These are phyloP conservation scores for Raphanus raphanistrum DNA, from an alignment of 345 rosid species.

Conservation along the genomic window DNA sequence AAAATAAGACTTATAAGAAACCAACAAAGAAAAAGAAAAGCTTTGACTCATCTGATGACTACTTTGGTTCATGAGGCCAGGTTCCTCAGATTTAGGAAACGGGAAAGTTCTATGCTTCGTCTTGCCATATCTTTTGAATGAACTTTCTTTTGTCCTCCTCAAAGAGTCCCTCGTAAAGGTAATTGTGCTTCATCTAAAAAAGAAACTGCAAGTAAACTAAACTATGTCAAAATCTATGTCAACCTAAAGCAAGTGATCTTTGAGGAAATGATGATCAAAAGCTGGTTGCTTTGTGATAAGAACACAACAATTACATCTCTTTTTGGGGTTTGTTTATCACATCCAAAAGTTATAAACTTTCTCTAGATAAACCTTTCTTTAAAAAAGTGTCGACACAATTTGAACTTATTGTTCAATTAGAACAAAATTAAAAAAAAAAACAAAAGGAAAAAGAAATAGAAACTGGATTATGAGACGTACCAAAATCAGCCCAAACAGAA, in stretches of 20 bases:
- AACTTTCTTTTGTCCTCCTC: constrained; percentile 50
- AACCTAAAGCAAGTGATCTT: constrained; percentile 98
- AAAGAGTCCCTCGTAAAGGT: constrained; percentile 82
- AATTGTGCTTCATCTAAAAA: constrained; percentile 53
- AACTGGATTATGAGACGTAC: constrained; percentile 16
- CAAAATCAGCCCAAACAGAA: constrained; percentile 20
- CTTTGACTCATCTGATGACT: constrained; percentile 71
- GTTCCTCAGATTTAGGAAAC: constrained; percentile 74
- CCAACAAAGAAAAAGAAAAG: background rate
- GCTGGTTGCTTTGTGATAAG: constrained; percentile 83
- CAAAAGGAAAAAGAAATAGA: constrained; percentile 20
- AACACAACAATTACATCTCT: constrained; percentile 82
- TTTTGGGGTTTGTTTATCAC: constrained; percentile 60
- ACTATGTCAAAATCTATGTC: background rate
- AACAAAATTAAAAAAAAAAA: background rate
- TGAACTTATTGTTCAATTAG: constrained; percentile 11
- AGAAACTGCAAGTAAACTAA: background rate
- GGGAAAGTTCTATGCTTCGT: constrained; percentile 46
- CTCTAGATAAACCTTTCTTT: too few species aligned
- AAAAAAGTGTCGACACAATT: background rate
- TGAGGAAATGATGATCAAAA: constrained; percentile 90
- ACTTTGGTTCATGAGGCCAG: constrained; percentile 72
- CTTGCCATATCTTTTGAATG: constrained; percentile 87
- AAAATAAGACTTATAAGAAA: too few species aligned
- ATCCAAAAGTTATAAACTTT: background rate